phyloP scores from a whole-genome alignment of 192 early-diverging fungal species.

The Lunasporangiospora selenospora region DNA sequence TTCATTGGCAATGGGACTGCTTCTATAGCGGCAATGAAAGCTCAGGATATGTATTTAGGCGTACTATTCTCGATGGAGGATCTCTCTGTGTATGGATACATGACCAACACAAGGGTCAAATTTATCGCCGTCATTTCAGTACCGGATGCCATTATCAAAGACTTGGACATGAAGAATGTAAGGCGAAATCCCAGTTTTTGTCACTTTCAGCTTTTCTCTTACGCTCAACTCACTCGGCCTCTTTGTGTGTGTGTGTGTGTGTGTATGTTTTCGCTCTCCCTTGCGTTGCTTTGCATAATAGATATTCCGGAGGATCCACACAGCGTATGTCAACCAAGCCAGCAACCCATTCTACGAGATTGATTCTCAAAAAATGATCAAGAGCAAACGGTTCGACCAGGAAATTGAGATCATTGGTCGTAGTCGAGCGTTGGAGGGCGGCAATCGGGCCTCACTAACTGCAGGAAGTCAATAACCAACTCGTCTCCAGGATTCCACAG shows the following conservation, averaged over 20 bases:
- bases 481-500: no score
- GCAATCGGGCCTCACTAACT: slow-evolving; percentile 28
- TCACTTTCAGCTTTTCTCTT: slow-evolving; percentile 4
- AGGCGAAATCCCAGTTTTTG: slow-evolving; percentile 18
- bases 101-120: slow-evolving; percentile 87
- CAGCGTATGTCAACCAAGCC: slow-evolving; percentile 78
- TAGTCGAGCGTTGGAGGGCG: slow-evolving; percentile 34
- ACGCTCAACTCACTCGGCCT: slow-evolving; percentile 1
- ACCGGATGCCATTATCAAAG: slow-evolving; percentile 77
- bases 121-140: slow-evolving; percentile 72
- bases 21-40: slow-evolving; percentile 63
- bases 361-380: slow-evolving; percentile 62
- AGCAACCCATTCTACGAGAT: slow-evolving; percentile 90
- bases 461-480: no score
- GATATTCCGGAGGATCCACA: slow-evolving; percentile 84
- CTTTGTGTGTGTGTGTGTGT: no score
- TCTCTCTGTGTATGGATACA: slow-evolving; percentile 88
- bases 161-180: slow-evolving; percentile 83
- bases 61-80: slow-evolving; percentile 90
- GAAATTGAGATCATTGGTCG: slow-evolving; percentile 65
- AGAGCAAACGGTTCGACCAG: slow-evolving; percentile 58
- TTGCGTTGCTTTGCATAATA: slow-evolving; percentile 21
- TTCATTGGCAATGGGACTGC: slow-evolving; percentile 40
- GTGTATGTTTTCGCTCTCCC: not conserved
- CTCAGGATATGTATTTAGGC: slow-evolving; percentile 86